Base-by-base conservation (phyloP, 805 yeast species). In the Yamadazyma kitorensis region DNA sequence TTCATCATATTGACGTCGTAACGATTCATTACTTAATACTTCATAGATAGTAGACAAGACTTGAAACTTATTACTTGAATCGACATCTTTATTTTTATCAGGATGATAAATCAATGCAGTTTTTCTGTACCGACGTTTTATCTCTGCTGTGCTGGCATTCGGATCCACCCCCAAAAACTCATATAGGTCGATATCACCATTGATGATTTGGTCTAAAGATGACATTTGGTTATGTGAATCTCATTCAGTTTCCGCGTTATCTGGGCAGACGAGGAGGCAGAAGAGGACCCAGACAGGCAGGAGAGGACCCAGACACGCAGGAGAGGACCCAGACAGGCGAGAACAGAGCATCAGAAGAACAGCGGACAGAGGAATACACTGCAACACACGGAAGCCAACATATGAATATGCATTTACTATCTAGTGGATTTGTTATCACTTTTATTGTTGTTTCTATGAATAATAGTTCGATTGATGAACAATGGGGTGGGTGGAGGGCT, bases 71-170 rank as follows among this genome's bases (percentile, higher is more conserved):
- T 40, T 41, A 7, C 38, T 40, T 2, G 59, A 59, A 24, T 45
- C 56, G 2, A 54, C 48, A 12, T 50, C 40, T 8, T 51, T 39
- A 40, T 59, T 57, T 43, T 66, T 68, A 43, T 68, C 73, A 5
- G 73, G 72, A 40, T 68, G 72, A 39, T 48, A 60, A 14, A 40
- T 29, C 14, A 67, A 54, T 1, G 73, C 72, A 37, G 52, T 43
- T 24, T 46, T 45, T 24, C 71, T 49, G 44, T 61, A 67, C 30
- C 52, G 54, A 5, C 51, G 35, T 25, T 54, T 44, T 16, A 67
- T 60, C 9, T 52, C 57, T 3, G 37, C 33, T 3, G 21, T 23
- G 5, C 51, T 24, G 8, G 66, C 59, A 7, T 41, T 40, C 1
- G 52, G 48, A 0, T 39, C 29, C 2, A 61, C 47, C 14, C 43